Evolutionary conservation across 169 alveolate genomes (phyloP), one percentile per base, ranked within the genome.

Genomic region (Plasmodium blacklocki): DNA sequence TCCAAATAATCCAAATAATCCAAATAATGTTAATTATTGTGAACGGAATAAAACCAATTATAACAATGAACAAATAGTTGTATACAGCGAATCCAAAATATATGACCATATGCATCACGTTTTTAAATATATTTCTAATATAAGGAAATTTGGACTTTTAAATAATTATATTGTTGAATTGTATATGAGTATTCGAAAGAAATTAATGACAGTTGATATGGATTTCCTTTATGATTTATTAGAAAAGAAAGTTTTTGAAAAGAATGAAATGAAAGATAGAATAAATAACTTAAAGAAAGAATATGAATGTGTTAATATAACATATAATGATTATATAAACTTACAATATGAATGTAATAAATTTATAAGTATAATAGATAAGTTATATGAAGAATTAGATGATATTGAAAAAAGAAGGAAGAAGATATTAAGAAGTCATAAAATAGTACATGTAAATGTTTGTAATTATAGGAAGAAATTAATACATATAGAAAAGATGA

Each of bases 321-420:
- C 62, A 0, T 80, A 80, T 56, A 80, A 80, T 68, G 90, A 80
- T 18, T 80, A 54, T 23, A 66, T 80, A 32, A 43, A 68, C 39
- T 19, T 80, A 68, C 90, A 80, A 39, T 80, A 80, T 49, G 90
- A 80, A 49, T 32, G 45, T 9, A 80, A 80, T 29, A 80, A 80
- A 39, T 49, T 56, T 2, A 45, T 80, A 52, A 49, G 49, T 32
- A 60, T 80, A 15, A 45, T 67, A 3, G 60, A 80, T 32, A 68
- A 58, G 43, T 60, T 80, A 8, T 26, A 67, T 59, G 90, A 80
- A 23, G 90, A 80, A 15, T 67, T 80, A 9, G 83, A 80, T 11
- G 83, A 80, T 11, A 80, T 80, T 0, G 90, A 80, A 8, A 66
- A 68, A 54, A 67, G 64, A 39, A 52, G 83, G 39, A 80, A 71